Evolutionary conservation across 768 basidiomycete species (phyloP), one percentile per base, ranked within the genome.

Genomic region (Tylopilus balloui): DNA sequence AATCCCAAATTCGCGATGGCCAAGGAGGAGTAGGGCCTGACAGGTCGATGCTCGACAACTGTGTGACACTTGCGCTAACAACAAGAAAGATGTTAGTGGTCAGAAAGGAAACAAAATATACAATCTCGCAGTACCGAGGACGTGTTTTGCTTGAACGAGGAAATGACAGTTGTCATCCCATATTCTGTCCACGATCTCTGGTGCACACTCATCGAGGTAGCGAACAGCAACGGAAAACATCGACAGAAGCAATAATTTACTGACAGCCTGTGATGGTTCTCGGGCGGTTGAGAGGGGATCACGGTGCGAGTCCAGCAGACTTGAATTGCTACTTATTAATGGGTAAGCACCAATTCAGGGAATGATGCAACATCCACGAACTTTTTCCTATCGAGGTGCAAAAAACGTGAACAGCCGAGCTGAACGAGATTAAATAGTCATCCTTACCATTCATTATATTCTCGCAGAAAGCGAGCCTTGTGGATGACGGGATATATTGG

Each of bases 191-290:
- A 68, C 67, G 6, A 70, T 60, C 29, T 75, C 73, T 56, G 77
- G 73, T 54, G 73, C 61, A 41, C 50, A 47, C 48, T 77, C 75
- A 14, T 77, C 76, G 15, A 79, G 71, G 55, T 86, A 92, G 11
- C 90, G 80, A 11, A 88, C 85, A 34, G 90, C 80, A 44, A 91
- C 77, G 9, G 92, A 77, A 61, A 92, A 91, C 67, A 94, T 90
- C 2, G 87, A 78, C 21, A 92, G 70, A 13, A 94, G 75, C 9
- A 92, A 66, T 25, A 92, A 68, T 37, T 81, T 80, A 3, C 86
- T 83, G 17, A 83, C 65, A 59, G 76, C 77, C 60, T 87, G 86
- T 17, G 81, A 76, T 10, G 77, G 70, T 54, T 84, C 81, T 10
- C 76, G 56, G 19, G 48, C 17, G 21, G 53, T 45, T 11, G 49